Evolutionary conservation across 2,329 filamentous ascomycete genomes (phyloP), one percentile per base, ranked within the genome.

Genomic region (Pezizomycotina sp.): DNA sequence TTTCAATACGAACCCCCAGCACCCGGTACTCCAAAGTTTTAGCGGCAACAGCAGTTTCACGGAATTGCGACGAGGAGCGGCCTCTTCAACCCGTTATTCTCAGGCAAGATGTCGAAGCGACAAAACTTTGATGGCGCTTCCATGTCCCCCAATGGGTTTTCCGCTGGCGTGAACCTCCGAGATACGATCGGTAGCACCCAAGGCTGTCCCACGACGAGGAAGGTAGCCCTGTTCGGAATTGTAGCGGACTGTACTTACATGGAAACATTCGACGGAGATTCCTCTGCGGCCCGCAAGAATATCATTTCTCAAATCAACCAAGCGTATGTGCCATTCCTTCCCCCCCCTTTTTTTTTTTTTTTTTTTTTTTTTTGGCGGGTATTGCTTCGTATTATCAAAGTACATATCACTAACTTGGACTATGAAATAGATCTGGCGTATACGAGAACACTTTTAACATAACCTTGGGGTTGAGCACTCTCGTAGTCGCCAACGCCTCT

Each of bases 371-470:
- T 27, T n/a, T n/a, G n/a, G n/a, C n/a, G n/a, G n/a, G n/a, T n/a
- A n/a, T n/a, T n/a, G n/a, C n/a, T 8, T 12, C 10, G 30, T 26
- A 27, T 30, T 22, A n/a, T 9, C 18, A 13, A 22, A 29, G 10
- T 14, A 14, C 12, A n/a, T 32, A 3, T 9, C 15, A 24, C 37
- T 47, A 28, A 45, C 31, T n/a, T n/a, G n/a, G n/a, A n/a, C n/a
- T n/a, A 12, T 37, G 21, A 16, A 9, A 5, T 29, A 48, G 46
- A 13, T 52, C 86, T 2, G 70, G 74, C 44, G 61, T 93, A 6
- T 98, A 89, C 53, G 89, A 98, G 56, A 71, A 66, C 49, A 79
- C 79, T 5, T 95, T 98, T 62, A 93, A 93, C 58, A 86, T 98
- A 50, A 86, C 84, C 0, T 71, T 98, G 22, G 89, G 83, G 27